Percentiles rank a stretch among this genome's conserved stretches.
Conservation (phyloP, 352 stramenopile genomes). For the Phytopythium mirpurense region DNA sequence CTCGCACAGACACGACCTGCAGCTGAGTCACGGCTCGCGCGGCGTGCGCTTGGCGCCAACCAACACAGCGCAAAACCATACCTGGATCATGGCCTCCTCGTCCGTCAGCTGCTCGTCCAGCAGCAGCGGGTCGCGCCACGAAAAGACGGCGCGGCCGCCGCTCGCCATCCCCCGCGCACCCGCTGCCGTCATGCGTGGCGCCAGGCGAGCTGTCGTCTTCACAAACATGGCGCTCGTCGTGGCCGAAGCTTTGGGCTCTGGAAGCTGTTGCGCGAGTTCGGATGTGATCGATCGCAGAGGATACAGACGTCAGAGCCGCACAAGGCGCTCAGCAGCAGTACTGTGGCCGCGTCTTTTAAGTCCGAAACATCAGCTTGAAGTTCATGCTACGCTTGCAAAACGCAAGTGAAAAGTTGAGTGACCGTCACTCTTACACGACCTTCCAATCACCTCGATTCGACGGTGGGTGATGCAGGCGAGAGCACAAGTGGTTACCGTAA, state of each 20-base stretch:
- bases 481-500: too few species aligned
- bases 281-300: constrained; percentile 9
- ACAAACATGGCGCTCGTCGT: constrained; percentile 19
- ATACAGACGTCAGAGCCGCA: not conserved
- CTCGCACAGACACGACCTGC: too few species aligned
- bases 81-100: constrained; percentile 90
- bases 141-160: constrained; percentile 48
- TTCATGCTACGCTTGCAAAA: not conserved
- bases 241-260: too few species aligned
- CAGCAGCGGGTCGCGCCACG: constrained; percentile 80
- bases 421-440: constrained; percentile 4
- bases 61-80: constrained; percentile 14
- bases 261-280: constrained; percentile 12
- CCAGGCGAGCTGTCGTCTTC: constrained; percentile 18
- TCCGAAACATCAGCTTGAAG: not conserved
- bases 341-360: not conserved
- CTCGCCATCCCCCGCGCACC: constrained; percentile 35
- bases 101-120: constrained; percentile 81
- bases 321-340: not conserved
- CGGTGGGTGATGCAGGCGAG: not conserved
- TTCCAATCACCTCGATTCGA: constrained; percentile 8
- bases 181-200: constrained; percentile 15
- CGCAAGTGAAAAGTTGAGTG: not conserved
- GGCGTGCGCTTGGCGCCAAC: too few species aligned
- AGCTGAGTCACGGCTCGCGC: not conserved